Percentiles rank a stretch among this genome's conserved stretches.
Evolutionary conservation across 768 basidiomycete genomes (phyloP).

Genomic region (Tylopilus sp.): DNA sequence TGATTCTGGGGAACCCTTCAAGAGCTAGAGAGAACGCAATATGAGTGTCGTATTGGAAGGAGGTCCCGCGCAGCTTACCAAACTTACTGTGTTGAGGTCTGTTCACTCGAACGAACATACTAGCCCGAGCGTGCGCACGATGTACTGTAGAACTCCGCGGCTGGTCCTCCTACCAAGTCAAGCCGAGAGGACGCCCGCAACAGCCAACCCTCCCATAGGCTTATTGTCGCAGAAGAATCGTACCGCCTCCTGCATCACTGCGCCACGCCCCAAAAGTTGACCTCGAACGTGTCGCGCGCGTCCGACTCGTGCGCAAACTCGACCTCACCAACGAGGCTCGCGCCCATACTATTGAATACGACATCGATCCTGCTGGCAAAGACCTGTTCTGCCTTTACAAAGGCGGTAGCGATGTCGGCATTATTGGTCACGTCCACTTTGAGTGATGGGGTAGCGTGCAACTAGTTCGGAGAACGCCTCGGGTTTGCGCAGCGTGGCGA

Average conservation of each 20-base stretch:
- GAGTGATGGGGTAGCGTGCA: slow-evolving; percentile 20
- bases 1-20: slow-evolving; percentile 15
- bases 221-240: slow-evolving; percentile 37
- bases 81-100: slow-evolving; percentile 11
- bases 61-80: slow-evolving; percentile 2
- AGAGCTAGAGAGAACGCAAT: slow-evolving; percentile 3
- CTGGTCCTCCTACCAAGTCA: slow-evolving; percentile 24
- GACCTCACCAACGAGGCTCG: slow-evolving; percentile 30
- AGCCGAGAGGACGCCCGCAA: slow-evolving; percentile 36
- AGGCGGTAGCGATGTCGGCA: slow-evolving; percentile 25
- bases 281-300: slow-evolving; percentile 35
- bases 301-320: slow-evolving; percentile 31
- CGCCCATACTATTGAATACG: slow-evolving; percentile 37
- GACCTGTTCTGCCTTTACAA: slow-evolving; percentile 18
- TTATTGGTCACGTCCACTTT: slow-evolving; percentile 32
- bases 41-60: background rate
- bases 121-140: slow-evolving; percentile 17
- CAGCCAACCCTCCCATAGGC: slow-evolving; percentile 37
- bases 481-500: slow-evolving; percentile 43
- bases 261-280: slow-evolving; percentile 35
- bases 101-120: too few species aligned
- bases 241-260: slow-evolving; percentile 31
- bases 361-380: slow-evolving; percentile 38
- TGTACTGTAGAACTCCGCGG: slow-evolving; percentile 23
- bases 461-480: slow-evolving; percentile 28